Base-by-base conservation (phyloP, 106 monocot genomes). In the Xerophyta viscosa region DNA sequence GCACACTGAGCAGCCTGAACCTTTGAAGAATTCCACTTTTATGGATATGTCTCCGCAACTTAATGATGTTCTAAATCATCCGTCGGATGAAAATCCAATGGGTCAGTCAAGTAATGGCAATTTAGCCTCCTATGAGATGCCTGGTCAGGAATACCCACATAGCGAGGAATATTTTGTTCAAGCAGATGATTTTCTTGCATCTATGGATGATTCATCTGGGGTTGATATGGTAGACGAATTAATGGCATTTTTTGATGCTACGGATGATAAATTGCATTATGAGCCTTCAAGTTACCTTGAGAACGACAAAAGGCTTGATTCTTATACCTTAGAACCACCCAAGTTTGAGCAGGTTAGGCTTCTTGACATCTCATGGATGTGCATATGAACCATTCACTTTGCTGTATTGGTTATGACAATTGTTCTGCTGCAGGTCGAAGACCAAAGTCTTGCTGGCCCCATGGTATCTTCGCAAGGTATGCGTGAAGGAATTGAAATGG, bases 221-320 rank as follows among this genome's bases (percentile, higher is more conserved):
- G 24, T 57, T 48, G 66, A 75, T 47, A 41, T 48, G 54, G 41
- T 55, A 10, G 80, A 72, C 39, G 71, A 81, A 21, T 56, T 64
- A 21, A 37, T 72, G 66, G 67, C 63, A 6, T 81, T 60, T 48
- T 81, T 76, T 51, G 81, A 81, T 56, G 71, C 70, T 20, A 68
- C 80, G 12, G 80, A 84, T 25, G 31, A 66, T 21, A 57, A 60
- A 44, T 57, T 74, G 21, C 58, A 77, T 4, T 53, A 53, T 54
- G 62, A 65, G 52, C 22, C 26, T 64, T 18, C 50, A 4, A 58
- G 45, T 27, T 43, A 64, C 64, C 27, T 25, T 44, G 47, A 54
- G 7, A 57, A 48, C n/a, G 29, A 27, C 20, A 41, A 43, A 29
- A 18, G 11, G 13, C 24, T 27, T 23, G 31, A 62, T 57, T 22